These are phyloP conservation scores for Macadamia tetraphylla DNA, from an alignment of 164 flowering plant genomes.

Conservation along the genomic window DNA sequence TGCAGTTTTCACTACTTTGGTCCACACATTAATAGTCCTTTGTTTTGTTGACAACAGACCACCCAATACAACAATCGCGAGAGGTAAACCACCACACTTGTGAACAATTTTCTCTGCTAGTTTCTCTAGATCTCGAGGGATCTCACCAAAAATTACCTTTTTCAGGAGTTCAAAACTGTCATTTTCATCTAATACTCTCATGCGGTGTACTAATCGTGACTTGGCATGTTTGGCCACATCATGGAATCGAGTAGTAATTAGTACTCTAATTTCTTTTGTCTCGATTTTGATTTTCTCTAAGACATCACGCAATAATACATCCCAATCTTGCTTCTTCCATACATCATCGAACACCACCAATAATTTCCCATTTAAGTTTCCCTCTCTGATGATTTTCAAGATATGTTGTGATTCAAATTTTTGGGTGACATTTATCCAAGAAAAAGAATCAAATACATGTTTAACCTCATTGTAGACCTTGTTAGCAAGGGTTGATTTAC, in stretches of 20 bases:
- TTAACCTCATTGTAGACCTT: neutral
- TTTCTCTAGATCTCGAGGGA: neutral
- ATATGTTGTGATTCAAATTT: no score
- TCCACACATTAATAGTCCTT: neutral
- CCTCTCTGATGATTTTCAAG: neutral
- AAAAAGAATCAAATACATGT: neutral
- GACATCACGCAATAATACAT: no score
- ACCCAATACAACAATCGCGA: neutral
- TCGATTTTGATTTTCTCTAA: neutral
- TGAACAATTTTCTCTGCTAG: neutral
- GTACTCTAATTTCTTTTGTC: neutral
- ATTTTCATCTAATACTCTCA: no score
- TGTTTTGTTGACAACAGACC: neutral
- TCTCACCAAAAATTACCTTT: neutral
- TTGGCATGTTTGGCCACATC: neutral
- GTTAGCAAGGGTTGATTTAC: no score
- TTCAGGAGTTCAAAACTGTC: no score
- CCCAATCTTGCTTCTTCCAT: neutral
- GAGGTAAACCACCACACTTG: neutral
- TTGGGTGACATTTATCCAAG: neutral
- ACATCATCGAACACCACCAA: neutral
- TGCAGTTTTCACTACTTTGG: neutral
- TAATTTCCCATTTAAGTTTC: neutral
- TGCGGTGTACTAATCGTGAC: neutral
- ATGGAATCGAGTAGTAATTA: neutral